Percentiles rank a stretch among this genome's conserved stretches.
phyloP scores from a whole-genome alignment of 768 basidiomycete species.

The Termitomyces sp. region DNA sequence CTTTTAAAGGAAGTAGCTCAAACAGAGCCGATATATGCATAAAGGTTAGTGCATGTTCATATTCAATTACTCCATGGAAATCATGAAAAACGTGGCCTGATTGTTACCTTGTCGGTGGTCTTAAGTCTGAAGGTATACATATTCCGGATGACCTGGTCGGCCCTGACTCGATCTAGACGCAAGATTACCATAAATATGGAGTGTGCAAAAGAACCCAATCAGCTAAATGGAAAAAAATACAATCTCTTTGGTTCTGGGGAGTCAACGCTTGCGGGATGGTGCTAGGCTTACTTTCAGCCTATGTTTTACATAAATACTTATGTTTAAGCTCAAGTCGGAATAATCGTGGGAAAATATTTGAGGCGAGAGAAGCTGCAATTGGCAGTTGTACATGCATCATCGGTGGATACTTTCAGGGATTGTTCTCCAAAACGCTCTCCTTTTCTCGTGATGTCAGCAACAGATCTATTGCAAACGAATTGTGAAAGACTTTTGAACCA shows the following conservation, averaged over 20 bases:
- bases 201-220: neutral
- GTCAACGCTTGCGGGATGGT: neutral
- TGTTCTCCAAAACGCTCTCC: neutral
- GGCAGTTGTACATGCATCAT: too few species aligned
- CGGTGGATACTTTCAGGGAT: too few species aligned
- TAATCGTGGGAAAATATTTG: neutral
- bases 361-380: too few species aligned
- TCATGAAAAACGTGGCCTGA: neutral
- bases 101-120: neutral
- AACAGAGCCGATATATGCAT: neutral
- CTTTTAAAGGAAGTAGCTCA: neutral
- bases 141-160: too few species aligned
- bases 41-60: neutral
- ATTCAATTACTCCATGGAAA: neutral
- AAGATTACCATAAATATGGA: neutral
- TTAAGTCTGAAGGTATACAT: neutral
- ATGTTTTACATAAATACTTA: too few species aligned
- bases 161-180: too few species aligned
- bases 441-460: conserved; percentile 15
- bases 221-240: neutral
- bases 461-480: conserved; percentile 41
- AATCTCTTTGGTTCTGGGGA: neutral
- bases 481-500: conserved; percentile 43
- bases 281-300: neutral
- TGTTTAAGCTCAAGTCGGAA: too few species aligned